phyloP scores from a whole-genome alignment of 495 filamentous ascomycete genomes.

The Mytilinidion resinicola region DNA sequence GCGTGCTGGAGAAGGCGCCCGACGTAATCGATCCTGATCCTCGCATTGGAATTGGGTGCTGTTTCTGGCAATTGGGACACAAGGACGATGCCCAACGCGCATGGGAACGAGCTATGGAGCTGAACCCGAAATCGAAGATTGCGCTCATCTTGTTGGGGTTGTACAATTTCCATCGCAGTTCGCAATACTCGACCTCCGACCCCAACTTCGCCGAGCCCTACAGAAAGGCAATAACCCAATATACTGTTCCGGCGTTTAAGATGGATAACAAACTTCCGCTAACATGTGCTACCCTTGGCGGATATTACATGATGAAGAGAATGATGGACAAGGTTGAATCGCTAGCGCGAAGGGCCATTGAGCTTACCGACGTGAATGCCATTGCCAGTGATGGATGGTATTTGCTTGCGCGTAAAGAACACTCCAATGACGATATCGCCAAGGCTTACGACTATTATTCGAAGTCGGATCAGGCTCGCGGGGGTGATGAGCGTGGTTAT shows the following conservation, averaged over 20 bases:
- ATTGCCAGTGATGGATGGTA: constrained; percentile 98
- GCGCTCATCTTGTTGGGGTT: constrained; percentile 85
- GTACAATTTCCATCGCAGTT: constrained; percentile 78
- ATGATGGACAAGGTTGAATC: constrained; percentile 70
- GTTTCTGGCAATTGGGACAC: constrained; percentile 88
- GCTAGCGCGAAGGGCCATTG: constrained; percentile 86
- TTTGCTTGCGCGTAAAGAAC: constrained; percentile 79
- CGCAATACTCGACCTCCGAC: constrained; percentile 67
- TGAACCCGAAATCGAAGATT: constrained; percentile 85
- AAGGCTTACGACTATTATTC: constrained; percentile 76
- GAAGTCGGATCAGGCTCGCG: constrained; percentile 80
- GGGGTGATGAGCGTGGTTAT: constrained; percentile 79
- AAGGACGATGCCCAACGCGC: constrained; percentile 86
- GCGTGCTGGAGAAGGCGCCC: constrained; percentile 74
- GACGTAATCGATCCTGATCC: constrained; percentile 91
- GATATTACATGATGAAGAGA: constrained; percentile 78
- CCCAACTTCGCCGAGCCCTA: constrained; percentile 74
- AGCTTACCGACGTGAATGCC: constrained; percentile 88
- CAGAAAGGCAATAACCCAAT: constrained; percentile 88
- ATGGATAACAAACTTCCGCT: constrained; percentile 88
- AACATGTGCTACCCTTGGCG: constrained; percentile 81
- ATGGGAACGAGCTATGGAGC: constrained; percentile 80
- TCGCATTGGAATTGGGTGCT: constrained; percentile 89
- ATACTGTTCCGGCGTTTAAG: constrained; percentile 90
- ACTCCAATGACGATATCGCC: constrained; percentile 60